These are phyloP conservation scores for Zarea fungicola DNA, from an alignment of 2,329 filamentous ascomycete species.

Conservation along the genomic window DNA sequence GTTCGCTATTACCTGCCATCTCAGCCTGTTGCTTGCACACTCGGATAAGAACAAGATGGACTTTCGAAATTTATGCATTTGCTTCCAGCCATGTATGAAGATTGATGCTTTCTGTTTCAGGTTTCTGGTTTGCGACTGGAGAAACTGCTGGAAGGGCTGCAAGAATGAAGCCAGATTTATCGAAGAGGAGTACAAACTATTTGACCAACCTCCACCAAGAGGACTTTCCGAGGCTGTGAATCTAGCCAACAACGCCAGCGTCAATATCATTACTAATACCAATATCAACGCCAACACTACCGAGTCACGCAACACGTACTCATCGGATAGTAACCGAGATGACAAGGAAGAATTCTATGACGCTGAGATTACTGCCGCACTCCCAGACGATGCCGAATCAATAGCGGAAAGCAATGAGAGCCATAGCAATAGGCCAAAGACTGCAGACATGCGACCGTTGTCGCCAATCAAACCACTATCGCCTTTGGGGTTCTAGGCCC, in stretches of 20 bases:
- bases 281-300: no score
- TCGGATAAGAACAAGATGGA: conserved; percentile 98
- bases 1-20: conserved; percentile 94
- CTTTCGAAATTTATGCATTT: conserved; percentile 90
- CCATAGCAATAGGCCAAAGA: conserved; percentile 28
- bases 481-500: conserved; percentile 44
- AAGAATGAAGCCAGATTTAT: conserved; percentile 80
- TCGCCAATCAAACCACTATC: conserved; percentile 57
- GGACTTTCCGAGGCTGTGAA: conserved; percentile 36
- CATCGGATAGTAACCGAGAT: conserved; percentile 56
- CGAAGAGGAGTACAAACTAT: conserved; percentile 59
- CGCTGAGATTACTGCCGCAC: conserved; percentile 30
- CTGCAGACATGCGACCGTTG: conserved; percentile 42
- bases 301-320: conserved; percentile 1
- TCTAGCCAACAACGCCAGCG: conserved; percentile 16
- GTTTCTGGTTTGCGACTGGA: conserved; percentile 92
- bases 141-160: conserved; percentile 95
- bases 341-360: conserved; percentile 3
- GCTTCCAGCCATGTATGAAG: conserved; percentile 95
- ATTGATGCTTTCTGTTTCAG: conserved; percentile 94
- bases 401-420: conserved; percentile 43
- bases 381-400: conserved; percentile 39
- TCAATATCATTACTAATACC: no score
- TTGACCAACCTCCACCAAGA: conserved; percentile 52
- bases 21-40: conserved; percentile 85